Evolutionary conservation across 1,284 basidiomycete genomes (phyloP), one percentile per base, ranked within the genome.

Genomic region (Termitomyces sp.): DNA sequence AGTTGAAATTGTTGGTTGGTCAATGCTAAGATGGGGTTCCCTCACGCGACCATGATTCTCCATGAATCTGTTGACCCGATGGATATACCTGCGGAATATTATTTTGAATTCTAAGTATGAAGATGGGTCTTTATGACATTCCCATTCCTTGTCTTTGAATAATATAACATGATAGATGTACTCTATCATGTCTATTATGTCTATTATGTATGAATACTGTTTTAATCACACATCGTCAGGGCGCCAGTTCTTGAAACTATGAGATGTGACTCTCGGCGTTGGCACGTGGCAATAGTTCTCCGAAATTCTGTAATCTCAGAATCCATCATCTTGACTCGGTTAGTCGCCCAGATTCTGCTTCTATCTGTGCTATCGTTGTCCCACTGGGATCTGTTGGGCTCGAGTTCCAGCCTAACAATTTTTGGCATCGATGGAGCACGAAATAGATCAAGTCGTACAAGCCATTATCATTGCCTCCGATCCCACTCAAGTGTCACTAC

Each of bases 401-500:
- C 15, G 40, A 53, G 48, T 28, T 51, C 28, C n/a, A 49, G 21
- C 36, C 31, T 30, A 54, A 41, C 43, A 28, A 52, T 45, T 41
- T 39, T 44, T 33, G 31, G 43, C 40, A 56, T 54, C 57, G 39
- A 90, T 90, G 87, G 84, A 88, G 43, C 82, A 81, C 65, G 83
- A 89, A 73, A 75, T 87, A 61, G 80, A 84, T 61, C 88, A 86
- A 67, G 78, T 92, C 60, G 82, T 90, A 19, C 88, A 88, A 70
- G 92, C 92, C 50, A 91, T 92, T 67, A 73, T 81, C 66, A 87
- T 94, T 71, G 92, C 92, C 55, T 87, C 87, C 62, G 87, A 93
- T 76, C 90, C 88, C 39, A 73, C 77, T 12, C 87, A 88, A 67
- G 77, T 73, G 56, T 63, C 77, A 26, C 72, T 92, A 17, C 87